These are phyloP conservation scores for Phlebiopsis flavidoalba DNA, from an alignment of 768 basidiomycete species.

Conservation along the genomic window DNA sequence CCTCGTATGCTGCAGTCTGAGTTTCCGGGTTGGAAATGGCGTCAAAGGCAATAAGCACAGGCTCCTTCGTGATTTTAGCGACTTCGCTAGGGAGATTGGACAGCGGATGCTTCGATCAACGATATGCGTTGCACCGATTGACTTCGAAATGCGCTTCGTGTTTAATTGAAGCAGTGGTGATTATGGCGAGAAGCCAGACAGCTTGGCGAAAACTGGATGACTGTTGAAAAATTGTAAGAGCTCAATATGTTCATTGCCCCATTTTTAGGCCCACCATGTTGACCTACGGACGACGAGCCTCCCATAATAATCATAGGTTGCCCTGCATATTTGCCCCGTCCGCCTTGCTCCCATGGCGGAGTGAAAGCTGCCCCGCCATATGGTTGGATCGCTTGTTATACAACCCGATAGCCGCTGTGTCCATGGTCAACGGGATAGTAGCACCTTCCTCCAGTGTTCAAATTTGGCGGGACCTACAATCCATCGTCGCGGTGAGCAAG, in stretches of 20 bases:
- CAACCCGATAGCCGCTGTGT: slow-evolving; percentile 26
- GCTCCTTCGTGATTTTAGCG: slow-evolving; percentile 12
- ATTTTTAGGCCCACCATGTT: slow-evolving; percentile 16
- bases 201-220: slow-evolving; percentile 4
- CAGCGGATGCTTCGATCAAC: slow-evolving; percentile 16
- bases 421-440: slow-evolving; percentile 26
- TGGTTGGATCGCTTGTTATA: slow-evolving; percentile 14
- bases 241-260: background rate
- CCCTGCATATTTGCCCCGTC: slow-evolving; percentile 23
- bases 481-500: background rate
- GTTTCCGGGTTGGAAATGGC: slow-evolving; percentile 16
- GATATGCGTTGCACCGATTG: slow-evolving; percentile 23
- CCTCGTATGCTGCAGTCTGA: slow-evolving; percentile 16
- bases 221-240: slow-evolving; percentile 4
- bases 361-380: slow-evolving; percentile 20
- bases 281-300: slow-evolving; percentile 22
- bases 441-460: slow-evolving; percentile 28
- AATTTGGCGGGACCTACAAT: slow-evolving; percentile 22
- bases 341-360: slow-evolving; percentile 21
- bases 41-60: slow-evolving; percentile 21
- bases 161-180: slow-evolving; percentile 23
- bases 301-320: slow-evolving; percentile 26
- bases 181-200: slow-evolving; percentile 15
- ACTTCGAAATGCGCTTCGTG: slow-evolving; percentile 20
- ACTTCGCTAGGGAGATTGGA: slow-evolving; percentile 7